These are phyloP conservation scores for Lipomyces starkeyi DNA, from an alignment of 805 yeast genomes.

Conservation along the genomic window DNA sequence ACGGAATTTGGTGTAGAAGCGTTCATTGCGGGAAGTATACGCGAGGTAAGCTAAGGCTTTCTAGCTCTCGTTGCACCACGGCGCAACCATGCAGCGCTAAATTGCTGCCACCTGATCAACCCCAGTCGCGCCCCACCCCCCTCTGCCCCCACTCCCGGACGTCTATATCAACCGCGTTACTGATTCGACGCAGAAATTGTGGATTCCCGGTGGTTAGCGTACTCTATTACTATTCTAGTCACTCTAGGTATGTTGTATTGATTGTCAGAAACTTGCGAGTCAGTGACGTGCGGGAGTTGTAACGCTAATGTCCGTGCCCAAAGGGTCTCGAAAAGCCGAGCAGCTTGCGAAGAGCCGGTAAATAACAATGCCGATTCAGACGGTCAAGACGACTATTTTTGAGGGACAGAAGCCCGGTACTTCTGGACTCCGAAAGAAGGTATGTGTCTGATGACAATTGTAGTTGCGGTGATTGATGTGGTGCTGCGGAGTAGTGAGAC, in stretches of 20 bases:
- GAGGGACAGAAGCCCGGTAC: constrained; percentile 97
- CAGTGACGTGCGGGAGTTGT: not conserved
- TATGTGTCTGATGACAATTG: constrained; percentile 8
- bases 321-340: not conserved
- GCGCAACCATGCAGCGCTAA: no score
- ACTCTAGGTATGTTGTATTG: not conserved
- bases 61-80: no score
- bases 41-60: no score
- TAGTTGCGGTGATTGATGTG: not conserved
- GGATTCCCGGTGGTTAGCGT: not conserved
- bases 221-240: not conserved
- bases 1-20: not conserved
- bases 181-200: not conserved
- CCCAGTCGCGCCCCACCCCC: not conserved
- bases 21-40: no score
- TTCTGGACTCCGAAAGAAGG: constrained; percentile 90
- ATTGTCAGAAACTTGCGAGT: not conserved
- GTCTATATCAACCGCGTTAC: no score
- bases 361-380: constrained; percentile 35
- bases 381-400: constrained; percentile 72
- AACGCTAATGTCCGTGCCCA: not conserved
- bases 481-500: not conserved
- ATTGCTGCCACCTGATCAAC: no score
- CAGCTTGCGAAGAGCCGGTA: not conserved
- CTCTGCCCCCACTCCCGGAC: not conserved